Conservation (phyloP, 352 stramenopile genomes). For the Pythium vanterpoolii region DNA sequence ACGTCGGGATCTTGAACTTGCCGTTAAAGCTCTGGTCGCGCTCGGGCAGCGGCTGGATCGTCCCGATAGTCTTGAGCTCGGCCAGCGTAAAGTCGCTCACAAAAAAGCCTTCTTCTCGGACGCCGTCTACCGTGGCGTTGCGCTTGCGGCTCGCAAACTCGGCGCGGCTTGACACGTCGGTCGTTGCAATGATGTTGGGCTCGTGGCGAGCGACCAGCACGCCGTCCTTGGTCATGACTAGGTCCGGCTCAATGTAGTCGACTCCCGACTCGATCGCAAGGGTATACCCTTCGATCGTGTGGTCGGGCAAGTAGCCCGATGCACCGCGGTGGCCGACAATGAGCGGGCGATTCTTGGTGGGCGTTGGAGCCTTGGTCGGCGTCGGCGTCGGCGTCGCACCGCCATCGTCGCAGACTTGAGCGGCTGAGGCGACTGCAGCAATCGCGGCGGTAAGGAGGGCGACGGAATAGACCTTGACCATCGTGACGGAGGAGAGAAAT, state of each 20-base stretch:
- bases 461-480: constrained; percentile 45
- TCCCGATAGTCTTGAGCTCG: constrained; percentile 86
- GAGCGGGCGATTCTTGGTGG: constrained; percentile 40
- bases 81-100: constrained; percentile 90
- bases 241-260: constrained; percentile 91
- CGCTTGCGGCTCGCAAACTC: constrained; percentile 69
- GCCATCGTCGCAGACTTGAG: constrained; percentile 33
- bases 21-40: constrained; percentile 80
- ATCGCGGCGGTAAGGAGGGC: constrained; percentile 28
- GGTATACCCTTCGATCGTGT: constrained; percentile 87
- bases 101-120: constrained; percentile 72
- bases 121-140: constrained; percentile 56
- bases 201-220: constrained; percentile 85
- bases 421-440: constrained; percentile 24
- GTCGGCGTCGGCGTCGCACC: constrained; percentile 19
- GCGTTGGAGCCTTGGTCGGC: constrained; percentile 14
- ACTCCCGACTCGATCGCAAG: constrained; percentile 88
- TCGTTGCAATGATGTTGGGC: constrained; percentile 88
- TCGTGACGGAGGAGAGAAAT: constrained; percentile 14
- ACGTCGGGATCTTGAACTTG: constrained; percentile 85
- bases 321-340: constrained; percentile 86
- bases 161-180: constrained; percentile 73
- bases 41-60: constrained; percentile 75
- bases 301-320: constrained; percentile 87
- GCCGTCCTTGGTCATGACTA: constrained; percentile 84